Conservation (phyloP, 176 grass and related monocot species). For the Eleusine indica region DNA sequence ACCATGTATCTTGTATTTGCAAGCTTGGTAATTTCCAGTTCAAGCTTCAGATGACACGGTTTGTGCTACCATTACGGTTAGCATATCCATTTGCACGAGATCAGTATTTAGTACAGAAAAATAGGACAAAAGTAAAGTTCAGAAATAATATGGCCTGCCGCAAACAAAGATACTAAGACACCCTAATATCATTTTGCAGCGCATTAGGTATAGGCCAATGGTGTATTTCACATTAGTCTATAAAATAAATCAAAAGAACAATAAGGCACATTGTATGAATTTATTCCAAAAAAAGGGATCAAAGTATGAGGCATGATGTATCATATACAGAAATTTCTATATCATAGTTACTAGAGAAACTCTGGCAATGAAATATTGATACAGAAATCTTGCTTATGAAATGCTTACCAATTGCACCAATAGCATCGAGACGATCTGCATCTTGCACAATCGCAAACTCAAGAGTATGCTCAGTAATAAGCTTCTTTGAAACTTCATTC, state of each 20-base stretch:
- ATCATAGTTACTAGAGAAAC: background rate
- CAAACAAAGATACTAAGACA: background rate
- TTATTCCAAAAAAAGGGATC: background rate
- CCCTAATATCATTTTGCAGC: background rate
- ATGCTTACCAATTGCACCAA: slow-evolving; percentile 82
- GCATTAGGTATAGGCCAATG: background rate
- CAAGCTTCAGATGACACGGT: background rate
- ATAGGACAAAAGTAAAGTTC: background rate
- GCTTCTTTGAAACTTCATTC: slow-evolving; percentile 69
- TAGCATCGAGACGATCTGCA: slow-evolving; percentile 90
- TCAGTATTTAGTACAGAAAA: background rate
- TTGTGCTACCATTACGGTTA: background rate
- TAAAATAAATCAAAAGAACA: slow-evolving; percentile 24
- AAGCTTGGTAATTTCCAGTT: background rate
- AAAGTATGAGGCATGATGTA: background rate
- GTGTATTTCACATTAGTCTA: background rate
- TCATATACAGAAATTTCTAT: background rate
- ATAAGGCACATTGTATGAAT: background rate
- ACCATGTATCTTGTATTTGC: background rate
- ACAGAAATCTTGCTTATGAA: background rate
- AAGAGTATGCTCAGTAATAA: slow-evolving; percentile 44
- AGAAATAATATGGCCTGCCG: background rate
- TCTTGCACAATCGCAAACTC: slow-evolving; percentile 96
- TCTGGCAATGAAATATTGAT: background rate
- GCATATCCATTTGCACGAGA: background rate